Conservation (phyloP, 2,329 filamentous ascomycete genomes). For the Pyrenophora teres region DNA sequence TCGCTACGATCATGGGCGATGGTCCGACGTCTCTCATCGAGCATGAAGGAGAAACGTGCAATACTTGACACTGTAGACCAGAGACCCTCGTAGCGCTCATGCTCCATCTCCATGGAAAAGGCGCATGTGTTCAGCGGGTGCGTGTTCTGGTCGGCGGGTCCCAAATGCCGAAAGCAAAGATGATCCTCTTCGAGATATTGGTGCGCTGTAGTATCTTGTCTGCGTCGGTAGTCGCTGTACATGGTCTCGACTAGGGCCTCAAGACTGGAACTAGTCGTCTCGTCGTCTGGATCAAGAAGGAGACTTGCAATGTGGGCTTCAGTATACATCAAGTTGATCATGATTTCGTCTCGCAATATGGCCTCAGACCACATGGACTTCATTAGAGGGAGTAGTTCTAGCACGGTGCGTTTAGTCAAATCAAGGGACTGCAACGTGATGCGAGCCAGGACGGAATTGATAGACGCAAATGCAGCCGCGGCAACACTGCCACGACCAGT, state of each 20-base stretch:
- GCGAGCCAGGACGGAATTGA: constrained; percentile 72
- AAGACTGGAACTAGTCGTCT: constrained; percentile 50
- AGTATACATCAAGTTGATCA: constrained; percentile 71
- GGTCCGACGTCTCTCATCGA: constrained; percentile 35
- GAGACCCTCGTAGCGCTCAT: constrained; percentile 35
- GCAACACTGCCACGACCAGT: constrained; percentile 69
- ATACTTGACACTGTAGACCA: constrained; percentile 49
- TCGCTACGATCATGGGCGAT: constrained; percentile 23
- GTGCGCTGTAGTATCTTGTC: constrained; percentile 59
- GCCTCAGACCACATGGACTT: constrained; percentile 71
- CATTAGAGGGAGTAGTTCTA: constrained; percentile 71
- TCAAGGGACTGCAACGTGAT: constrained; percentile 70
- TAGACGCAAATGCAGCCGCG: constrained; percentile 72
- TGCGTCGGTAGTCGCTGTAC: constrained; percentile 76
- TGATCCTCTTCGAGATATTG: constrained; percentile 74
- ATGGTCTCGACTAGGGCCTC: constrained; percentile 72
- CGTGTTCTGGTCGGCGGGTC: constrained; percentile 32
- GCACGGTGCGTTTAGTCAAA: constrained; percentile 64
- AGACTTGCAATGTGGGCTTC: constrained; percentile 48
- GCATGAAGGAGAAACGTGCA: constrained; percentile 44
- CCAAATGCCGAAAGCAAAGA: constrained; percentile 57
- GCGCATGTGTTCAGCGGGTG: constrained; percentile 37
- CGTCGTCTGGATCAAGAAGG: constrained; percentile 31
- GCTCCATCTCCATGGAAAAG: constrained; percentile 43
- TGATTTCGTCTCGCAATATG: constrained; percentile 73